Base-by-base conservation (phyloP, 768 basidiomycete species). In the Pholiota microspora region DNA sequence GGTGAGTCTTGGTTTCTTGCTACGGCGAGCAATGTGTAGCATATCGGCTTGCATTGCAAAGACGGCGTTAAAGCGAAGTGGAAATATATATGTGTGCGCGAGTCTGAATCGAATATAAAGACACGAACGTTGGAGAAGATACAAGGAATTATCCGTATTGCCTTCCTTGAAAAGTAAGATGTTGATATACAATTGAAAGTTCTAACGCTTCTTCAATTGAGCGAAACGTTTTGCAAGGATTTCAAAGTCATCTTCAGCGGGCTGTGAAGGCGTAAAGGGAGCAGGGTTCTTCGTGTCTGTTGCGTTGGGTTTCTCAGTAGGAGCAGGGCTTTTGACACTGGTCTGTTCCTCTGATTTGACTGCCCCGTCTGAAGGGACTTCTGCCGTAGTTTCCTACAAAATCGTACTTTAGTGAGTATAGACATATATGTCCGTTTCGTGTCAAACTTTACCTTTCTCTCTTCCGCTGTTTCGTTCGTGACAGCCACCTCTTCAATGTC, bases 141-240 rank as follows among this genome's bases (percentile, higher is more conserved):
- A n/a, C n/a, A n/a, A n/a, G n/a, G n/a, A n/a, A n/a, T n/a, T n/a
- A n/a, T n/a, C n/a, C n/a, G n/a, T n/a, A n/a, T n/a, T n/a, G n/a
- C n/a, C n/a, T n/a, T n/a, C n/a, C n/a, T n/a, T n/a, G n/a, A n/a
- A n/a, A n/a, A n/a, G n/a, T n/a, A 25, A 46, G 29, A 6, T 15
- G 24, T 29, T 3, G 9, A 46, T 24, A 31, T 29, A 29, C 6
- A 21, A n/a, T 7, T 31, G 25, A 6, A 44, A 40, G 4, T 28
- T 38, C 49, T 67, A 92, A 45, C 84, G 83, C 72, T 91, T 92
- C 77, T 95, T 97, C 62, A 97, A 71, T 25, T 84, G 87, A 57
- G 89, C 92, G 64, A 97, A 96, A 54, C 94, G 83, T 67, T 81
- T 84, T 48, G 86, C 74, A 47, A 97, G 75, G 18, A 82, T 76